Evolutionary conservation across 1,284 basidiomycete genomes (phyloP).

Genomic region (Puccinia novopanici): DNA sequence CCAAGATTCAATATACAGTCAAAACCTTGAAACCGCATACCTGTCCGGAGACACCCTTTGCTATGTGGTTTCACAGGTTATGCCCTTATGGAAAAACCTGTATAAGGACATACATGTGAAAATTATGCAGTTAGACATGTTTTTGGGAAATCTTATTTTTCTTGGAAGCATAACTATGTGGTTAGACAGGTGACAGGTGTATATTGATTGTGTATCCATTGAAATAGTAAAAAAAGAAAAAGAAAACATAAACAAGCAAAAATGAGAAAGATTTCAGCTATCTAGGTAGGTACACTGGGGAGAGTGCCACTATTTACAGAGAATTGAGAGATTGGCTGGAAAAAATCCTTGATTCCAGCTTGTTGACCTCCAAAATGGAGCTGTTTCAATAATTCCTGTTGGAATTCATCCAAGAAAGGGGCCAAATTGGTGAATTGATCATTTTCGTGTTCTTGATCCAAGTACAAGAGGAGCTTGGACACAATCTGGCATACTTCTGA

Average conservation of each 20-base stretch:
- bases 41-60: too few species aligned
- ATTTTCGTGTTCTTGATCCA: background rate
- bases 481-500: background rate
- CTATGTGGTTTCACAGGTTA: slow-evolving; percentile 15
- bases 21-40: too few species aligned
- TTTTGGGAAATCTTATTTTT: too few species aligned
- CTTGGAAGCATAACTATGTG: too few species aligned
- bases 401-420: slow-evolving; percentile 3
- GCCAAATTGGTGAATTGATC: background rate
- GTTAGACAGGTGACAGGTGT: too few species aligned
- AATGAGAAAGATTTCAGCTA: too few species aligned
- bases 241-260: too few species aligned
- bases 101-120: background rate
- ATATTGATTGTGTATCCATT: too few species aligned
- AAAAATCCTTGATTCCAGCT: slow-evolving; percentile 8
- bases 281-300: too few species aligned
- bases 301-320: too few species aligned
- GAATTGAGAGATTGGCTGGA: background rate
- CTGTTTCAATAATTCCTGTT: background rate
- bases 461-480: background rate
- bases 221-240: too few species aligned
- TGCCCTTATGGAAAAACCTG: slow-evolving; percentile 20
- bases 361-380: slow-evolving; percentile 6
- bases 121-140: background rate
- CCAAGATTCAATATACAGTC: too few species aligned